Percentiles rank a stretch among this genome's conserved stretches.
These are phyloP conservation scores for Achaetomiella virescens DNA, from an alignment of 495 filamentous ascomycete species.

Conservation along the genomic window DNA sequence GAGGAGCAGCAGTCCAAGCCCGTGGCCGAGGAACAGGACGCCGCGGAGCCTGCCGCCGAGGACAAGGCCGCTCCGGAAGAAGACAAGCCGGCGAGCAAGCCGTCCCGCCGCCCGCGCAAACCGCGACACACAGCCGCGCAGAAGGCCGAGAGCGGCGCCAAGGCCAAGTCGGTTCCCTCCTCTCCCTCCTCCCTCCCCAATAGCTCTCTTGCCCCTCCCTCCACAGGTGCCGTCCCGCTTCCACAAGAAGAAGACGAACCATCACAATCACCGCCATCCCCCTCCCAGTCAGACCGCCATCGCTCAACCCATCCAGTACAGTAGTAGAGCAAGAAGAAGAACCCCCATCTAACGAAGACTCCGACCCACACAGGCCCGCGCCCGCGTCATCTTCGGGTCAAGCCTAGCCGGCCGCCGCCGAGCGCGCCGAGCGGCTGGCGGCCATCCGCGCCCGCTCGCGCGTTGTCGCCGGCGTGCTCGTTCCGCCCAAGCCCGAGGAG, in stretches of 20 bases:
- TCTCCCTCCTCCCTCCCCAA: constrained; percentile 24
- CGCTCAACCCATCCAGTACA: constrained; percentile 1
- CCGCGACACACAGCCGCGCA: constrained; percentile 16
- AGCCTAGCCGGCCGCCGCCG: constrained; percentile 61
- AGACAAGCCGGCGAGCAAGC: constrained; percentile 31
- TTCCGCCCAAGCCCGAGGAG: constrained; percentile 78
- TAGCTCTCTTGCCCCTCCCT: background rate
- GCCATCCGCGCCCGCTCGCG: constrained; percentile 46
- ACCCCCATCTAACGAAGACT: constrained; percentile 18
- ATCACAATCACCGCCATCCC: constrained; percentile 28
- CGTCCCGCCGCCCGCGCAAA: constrained; percentile 19
- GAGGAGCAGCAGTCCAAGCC: constrained; percentile 12
- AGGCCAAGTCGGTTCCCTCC: constrained; percentile 32
- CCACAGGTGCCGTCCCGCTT: constrained; percentile 26
- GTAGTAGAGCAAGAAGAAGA: constrained; percentile 27
- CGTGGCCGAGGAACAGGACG: constrained; percentile 20
- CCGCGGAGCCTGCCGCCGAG: constrained; percentile 16
- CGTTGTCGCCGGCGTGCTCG: constrained; percentile 68
- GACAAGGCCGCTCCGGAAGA: constrained; percentile 26
- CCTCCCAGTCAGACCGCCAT: constrained; percentile 15
- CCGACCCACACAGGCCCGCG: background rate
- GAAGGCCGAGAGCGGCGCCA: constrained; percentile 8
- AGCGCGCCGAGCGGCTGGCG: constrained; percentile 55
- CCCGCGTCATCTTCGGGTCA: constrained; percentile 71
- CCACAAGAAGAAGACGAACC: constrained; percentile 22